These are phyloP conservation scores for Aspergillus wentii DNA, from an alignment of 495 filamentous ascomycete species.

Conservation along the genomic window DNA sequence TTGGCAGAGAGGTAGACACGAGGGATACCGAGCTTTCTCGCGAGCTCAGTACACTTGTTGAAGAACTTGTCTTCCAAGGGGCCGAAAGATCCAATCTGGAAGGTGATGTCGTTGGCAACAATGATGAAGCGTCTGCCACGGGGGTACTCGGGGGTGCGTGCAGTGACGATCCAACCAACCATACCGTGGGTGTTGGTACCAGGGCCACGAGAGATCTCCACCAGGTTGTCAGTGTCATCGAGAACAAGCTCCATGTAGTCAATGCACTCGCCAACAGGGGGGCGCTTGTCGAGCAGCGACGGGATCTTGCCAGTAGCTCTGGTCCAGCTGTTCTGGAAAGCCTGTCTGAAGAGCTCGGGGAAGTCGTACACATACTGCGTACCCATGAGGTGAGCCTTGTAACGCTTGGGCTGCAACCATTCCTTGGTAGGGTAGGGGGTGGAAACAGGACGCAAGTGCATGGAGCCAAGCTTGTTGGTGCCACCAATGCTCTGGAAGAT, in stretches of 20 bases:
- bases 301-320: constrained; percentile 66
- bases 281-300: constrained; percentile 72
- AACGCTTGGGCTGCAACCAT: constrained; percentile 96
- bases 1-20: constrained; percentile 98
- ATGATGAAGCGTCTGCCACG: constrained; percentile 88
- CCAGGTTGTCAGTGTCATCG: constrained; percentile 86
- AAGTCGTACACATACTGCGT: constrained; percentile 99
- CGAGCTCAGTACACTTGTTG: constrained; percentile 96
- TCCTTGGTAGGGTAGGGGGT: constrained; percentile 97
- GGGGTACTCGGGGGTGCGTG: constrained; percentile 97
- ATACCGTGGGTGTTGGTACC: constrained; percentile 95
- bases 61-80: constrained; percentile 97
- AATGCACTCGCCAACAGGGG: constrained; percentile 83
- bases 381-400: constrained; percentile 98
- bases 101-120: constrained; percentile 98
- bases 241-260: constrained; percentile 92
- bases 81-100: constrained; percentile 96
- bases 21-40: constrained; percentile 87
- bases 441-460: constrained; percentile 86
- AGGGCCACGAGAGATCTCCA: constrained; percentile 88
- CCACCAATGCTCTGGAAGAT: constrained; percentile 97
- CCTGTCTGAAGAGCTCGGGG: constrained; percentile 98
- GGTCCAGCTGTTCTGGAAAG: constrained; percentile 92
- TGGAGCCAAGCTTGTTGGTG: constrained; percentile 88
- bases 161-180: constrained; percentile 96